Evolutionary conservation across 2,329 filamentous ascomycete genomes (phyloP), one percentile per base, ranked within the genome.

Genomic region (Colletotrichum orchidophilum): DNA sequence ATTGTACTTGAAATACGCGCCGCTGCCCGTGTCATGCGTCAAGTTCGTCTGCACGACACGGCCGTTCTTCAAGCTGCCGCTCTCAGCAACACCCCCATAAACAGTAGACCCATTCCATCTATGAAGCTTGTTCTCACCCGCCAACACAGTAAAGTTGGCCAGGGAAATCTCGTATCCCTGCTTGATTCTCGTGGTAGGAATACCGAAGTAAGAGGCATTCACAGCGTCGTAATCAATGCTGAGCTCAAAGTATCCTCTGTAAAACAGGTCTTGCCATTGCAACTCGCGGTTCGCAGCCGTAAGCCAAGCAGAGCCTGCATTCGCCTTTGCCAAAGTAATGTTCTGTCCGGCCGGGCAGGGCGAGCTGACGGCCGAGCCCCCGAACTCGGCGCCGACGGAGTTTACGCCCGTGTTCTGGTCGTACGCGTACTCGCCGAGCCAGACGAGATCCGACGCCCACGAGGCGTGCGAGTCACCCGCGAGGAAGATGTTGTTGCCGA

Each of bases 181-280:
- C 53, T 89, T 83, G 5, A 81, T 86, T 27, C 87, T 81, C 5
- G 92, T 83, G 1, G 87, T 90, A 0, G 91, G 91, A 8, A 80
- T 80, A 31, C 83, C 76, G 74, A 68, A 94, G 81, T 87, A 94
- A 13, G 84, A 83, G 0, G 92, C 92, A n/a, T 87, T 83, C 2
- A 92, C 84, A 54, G 86, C 81, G 12, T 91, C 83, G 26, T 87
- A 84, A 24, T 81, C 84, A 59, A 93, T 82, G 57, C 87, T 85
- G 39, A 94, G 82, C 76, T 92, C 87, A 74, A 90, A 94, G 81
- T 94, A 94, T 1, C 92, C 93, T 21, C 92, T 86, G 79, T 94
- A 94, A 78, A 92, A 94, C 8, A 90, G 79, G 68, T 94, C 92
- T 75, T 91, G 89, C 92, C 92, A 94, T 76, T 93, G 90, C 57